phyloP scores from a whole-genome alignment of 2,329 filamentous ascomycete species.

The Simplicillium sp. region DNA sequence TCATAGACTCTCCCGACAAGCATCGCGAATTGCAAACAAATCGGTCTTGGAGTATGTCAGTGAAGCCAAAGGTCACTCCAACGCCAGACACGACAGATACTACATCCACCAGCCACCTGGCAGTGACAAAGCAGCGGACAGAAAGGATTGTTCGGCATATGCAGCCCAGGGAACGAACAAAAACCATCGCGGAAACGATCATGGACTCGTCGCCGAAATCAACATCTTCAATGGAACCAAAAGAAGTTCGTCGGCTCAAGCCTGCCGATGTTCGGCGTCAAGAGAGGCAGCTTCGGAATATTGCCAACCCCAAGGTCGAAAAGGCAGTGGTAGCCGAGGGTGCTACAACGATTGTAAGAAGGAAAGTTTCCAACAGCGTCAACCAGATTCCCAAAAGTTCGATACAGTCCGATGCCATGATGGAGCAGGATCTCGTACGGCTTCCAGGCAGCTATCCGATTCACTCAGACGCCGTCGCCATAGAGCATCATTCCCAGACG shows the following conservation, averaged over 20 bases:
- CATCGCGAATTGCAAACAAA: constrained; percentile 2
- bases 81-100: constrained; percentile 17
- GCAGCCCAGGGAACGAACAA: constrained; percentile 1
- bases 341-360: too few relatives aligned
- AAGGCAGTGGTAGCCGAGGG: too few relatives aligned
- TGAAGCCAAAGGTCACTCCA: constrained; percentile 10
- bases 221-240: too few relatives aligned
- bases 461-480: constrained; percentile 15
- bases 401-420: neutral
- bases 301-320: too few relatives aligned
- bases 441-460: constrained; percentile 19
- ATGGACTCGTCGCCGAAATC: constrained; percentile 1
- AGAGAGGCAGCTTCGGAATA: too few relatives aligned
- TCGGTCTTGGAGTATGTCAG: constrained; percentile 15
- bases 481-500: constrained; percentile 17
- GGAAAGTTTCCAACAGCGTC: too few relatives aligned
- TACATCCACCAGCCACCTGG: constrained; percentile 15
- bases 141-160: constrained; percentile 3
- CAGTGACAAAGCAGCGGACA: constrained; percentile 7
- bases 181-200: constrained; percentile 1
- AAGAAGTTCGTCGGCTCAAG: neutral
- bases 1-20: constrained; percentile 8
- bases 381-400: too few relatives aligned
- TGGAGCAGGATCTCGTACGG: constrained; percentile 2
- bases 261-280: neutral